These are phyloP conservation scores for Nakaseomyces kungkrabaensis DNA, from an alignment of 1,139 yeast species.

Conservation along the genomic window DNA sequence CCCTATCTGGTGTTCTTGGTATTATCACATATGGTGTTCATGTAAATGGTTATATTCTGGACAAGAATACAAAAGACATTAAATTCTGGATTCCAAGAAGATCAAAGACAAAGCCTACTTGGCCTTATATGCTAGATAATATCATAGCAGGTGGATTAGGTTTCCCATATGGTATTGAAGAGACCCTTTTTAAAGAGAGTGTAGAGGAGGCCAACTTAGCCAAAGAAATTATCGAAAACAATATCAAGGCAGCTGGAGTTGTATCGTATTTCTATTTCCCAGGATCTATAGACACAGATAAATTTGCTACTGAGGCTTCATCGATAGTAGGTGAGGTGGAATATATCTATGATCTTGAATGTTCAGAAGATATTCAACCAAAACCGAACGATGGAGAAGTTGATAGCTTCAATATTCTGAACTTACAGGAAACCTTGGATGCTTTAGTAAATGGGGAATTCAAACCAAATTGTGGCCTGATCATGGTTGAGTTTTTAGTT, in stretches of 20 bases:
- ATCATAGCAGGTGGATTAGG: constrained; percentile 95
- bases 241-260: constrained; percentile 49
- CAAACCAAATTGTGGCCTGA: constrained; percentile 82
- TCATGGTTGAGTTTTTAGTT: constrained; percentile 71
- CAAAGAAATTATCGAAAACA: constrained; percentile 38
- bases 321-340: constrained; percentile 85
- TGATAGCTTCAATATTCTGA: constrained; percentile 56
- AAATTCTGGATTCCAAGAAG: constrained; percentile 83
- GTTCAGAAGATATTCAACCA: constrained; percentile 47
- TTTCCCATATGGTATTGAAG: constrained; percentile 62
- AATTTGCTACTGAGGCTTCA: constrained; percentile 35
- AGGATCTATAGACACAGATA: constrained; percentile 16
- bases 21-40: constrained; percentile 87
- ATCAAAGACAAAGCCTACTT: constrained; percentile 67
- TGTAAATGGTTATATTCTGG: constrained; percentile 62
- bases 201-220: constrained; percentile 83
- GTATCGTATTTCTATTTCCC: constrained; percentile 53
- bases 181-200: constrained; percentile 78
- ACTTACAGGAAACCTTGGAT: constrained; percentile 44
- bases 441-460: constrained; percentile 48
- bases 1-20: constrained; percentile 73
- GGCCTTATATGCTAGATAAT: constrained; percentile 85
- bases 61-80: constrained; percentile 33
- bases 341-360: constrained; percentile 60
- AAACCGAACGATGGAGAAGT: constrained; percentile 82